Evolutionary conservation across 208 protist species (phyloP).

Genomic region (Trypanosomatidae sp.): DNA sequence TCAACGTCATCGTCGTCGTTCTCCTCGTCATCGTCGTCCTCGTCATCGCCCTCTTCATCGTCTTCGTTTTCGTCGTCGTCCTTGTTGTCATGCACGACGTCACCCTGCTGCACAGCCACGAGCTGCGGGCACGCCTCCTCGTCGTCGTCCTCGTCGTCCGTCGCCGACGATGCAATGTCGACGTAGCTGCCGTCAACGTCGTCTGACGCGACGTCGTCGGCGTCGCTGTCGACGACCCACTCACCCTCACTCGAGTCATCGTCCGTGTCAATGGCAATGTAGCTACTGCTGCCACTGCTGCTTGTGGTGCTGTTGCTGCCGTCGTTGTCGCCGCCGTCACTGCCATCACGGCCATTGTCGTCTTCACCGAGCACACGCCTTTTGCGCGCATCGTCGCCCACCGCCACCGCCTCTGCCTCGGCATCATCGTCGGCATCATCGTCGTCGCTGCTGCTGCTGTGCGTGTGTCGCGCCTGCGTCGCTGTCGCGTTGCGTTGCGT

Average conservation of each 20-base stretch:
- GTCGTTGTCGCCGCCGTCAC: not conserved
- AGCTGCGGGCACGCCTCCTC: constrained; percentile 51
- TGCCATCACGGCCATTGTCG: no score
- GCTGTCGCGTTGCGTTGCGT: no score
- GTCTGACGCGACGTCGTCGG: constrained; percentile 39
- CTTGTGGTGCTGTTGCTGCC: not conserved
- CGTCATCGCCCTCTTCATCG: not conserved
- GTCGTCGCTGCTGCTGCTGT: no score
- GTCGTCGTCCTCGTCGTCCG: constrained; percentile 14
- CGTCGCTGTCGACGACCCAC: constrained; percentile 66
- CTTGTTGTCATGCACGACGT: not conserved
- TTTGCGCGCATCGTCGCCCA: not conserved
- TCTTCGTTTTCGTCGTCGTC: constrained; percentile 2
- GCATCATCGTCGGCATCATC: constrained; percentile 5
- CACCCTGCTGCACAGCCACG: constrained; percentile 9
- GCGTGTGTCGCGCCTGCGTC: no score
- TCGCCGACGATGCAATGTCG: constrained; percentile 27
- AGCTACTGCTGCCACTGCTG: not conserved
- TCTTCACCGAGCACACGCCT: not conserved
- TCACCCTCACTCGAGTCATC: constrained; percentile 33
- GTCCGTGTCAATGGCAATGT: constrained; percentile 8
- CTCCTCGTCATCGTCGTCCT: not conserved
- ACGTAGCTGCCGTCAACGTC: constrained; percentile 70
- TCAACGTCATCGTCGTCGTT: constrained; percentile 9
- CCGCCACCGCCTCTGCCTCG: constrained; percentile 1